Base-by-base conservation (phyloP, 176 grass and related monocot genomes). In the Chloris gayana region DNA sequence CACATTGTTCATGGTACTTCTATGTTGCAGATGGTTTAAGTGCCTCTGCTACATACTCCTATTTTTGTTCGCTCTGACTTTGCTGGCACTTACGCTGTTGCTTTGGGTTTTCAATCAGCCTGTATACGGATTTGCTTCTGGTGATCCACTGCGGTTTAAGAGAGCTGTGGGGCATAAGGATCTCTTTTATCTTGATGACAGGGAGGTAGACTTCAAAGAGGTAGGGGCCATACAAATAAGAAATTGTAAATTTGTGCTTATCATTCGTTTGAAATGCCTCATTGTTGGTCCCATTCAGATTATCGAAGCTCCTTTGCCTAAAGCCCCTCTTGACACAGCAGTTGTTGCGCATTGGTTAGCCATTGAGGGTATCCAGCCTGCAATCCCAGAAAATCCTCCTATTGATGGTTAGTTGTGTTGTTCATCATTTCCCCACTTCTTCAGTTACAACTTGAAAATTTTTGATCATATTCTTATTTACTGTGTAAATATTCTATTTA, bases 281-380 rank as follows among this genome's bases (percentile, higher is more conserved):
- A 78, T 32, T 50, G 38, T 69, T 85, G 41, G 13, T 67, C 4
- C 30, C 14, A 47, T 87, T 60, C 74, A 98, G 96, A 89, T 95
- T 47, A 95, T 91, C 7, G 82, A 93, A 31, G 82, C 88, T 71
- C 88, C 92, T 78, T 79, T 91, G 72, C 92, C 95, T 53, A 95
- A 98, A 70, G 92, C 95, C 42, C 96, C 96, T 59, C 96, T 95
- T 15, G 92, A 98, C 53, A 80, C 88, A 65, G 88, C 86, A 79
- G 86, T 98, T 78, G 90, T 93, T 78, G 87, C 82, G 66, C 96
- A 98, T 51, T 98, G 95, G 96, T 71, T 98, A 81, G 96, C 96
- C 6, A 93, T 98, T 61, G 92, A 98, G 76, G 95, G 96, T 26
- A 76, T 98, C 38, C 96, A 95, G 72, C 96, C 96, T 87, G 88